Conservation (phyloP, 2,329 filamentous ascomycete genomes). For the Colletotrichum phormii region DNA sequence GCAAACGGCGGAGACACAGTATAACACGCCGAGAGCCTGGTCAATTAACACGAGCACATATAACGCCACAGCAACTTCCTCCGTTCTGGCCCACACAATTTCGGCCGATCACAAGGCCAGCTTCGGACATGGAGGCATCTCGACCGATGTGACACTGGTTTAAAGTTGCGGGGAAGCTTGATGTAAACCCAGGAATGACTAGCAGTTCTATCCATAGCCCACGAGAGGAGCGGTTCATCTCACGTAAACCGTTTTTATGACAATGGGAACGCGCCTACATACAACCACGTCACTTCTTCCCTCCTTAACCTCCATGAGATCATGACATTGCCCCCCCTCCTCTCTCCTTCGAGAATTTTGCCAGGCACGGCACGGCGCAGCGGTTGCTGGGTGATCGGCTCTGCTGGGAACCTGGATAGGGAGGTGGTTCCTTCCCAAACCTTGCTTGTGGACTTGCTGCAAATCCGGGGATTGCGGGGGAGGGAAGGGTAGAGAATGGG, state of each 20-base stretch:
- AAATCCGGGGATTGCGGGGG: constrained; percentile 31
- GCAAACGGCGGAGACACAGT: not conserved
- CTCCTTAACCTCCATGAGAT: not conserved
- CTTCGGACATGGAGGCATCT: not conserved
- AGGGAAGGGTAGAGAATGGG: not conserved
- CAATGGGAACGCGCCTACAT: no score
- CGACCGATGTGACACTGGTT: not conserved
- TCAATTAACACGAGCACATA: not conserved
- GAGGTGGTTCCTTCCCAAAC: not conserved
- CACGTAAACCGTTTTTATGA: not conserved
- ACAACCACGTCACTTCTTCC: not conserved
- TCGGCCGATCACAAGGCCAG: not conserved
- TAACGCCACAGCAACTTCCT: not conserved
- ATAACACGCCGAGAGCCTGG: not conserved
- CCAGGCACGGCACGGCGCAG: not conserved
- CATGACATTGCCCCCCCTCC: not conserved
- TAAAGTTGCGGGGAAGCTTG: not conserved
- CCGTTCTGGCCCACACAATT: not conserved
- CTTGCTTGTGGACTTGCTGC: not conserved
- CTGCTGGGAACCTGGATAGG: not conserved
- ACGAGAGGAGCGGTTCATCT: not conserved
- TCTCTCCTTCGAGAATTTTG: not conserved
- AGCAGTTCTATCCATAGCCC: no score
- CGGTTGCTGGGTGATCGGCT: not conserved
- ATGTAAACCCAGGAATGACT: not conserved